Evolutionary conservation across 176 grass and related monocot species (phyloP).

Genomic region (Sorghum bicolor): Sorghum_bicolor_NCBIv3 NC_012876.2:19895501-19896000

Average conservation of each 20-base stretch:
- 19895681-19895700: conserved; percentile 50
- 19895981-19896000: conserved; percentile 46
- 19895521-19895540: not conserved
- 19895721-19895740: conserved; percentile 94
- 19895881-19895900: conserved; percentile 87
- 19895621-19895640: conserved; percentile 98
- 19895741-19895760: conserved; percentile 83
- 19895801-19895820: conserved; percentile 92
- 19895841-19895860: conserved; percentile 92
- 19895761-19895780: conserved; percentile 99
- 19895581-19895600: conserved; percentile 86
- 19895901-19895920: conserved; percentile 89
- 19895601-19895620: conserved; percentile 95
- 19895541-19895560: not conserved
- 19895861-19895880: conserved; percentile 85
- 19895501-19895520: not conserved
- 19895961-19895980: conserved; percentile 74
- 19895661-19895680: conserved; percentile 55
- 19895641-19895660: conserved; percentile 88
- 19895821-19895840: conserved; percentile 98
- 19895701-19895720: conserved; percentile 58
- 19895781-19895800: conserved; percentile 91
- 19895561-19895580: conserved; percentile 7
- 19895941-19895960: conserved; percentile 76
- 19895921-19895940: conserved; percentile 88